Evolutionary conservation across 306 rosid genomes (phyloP).

Genomic region (Malus domestica): DNA sequence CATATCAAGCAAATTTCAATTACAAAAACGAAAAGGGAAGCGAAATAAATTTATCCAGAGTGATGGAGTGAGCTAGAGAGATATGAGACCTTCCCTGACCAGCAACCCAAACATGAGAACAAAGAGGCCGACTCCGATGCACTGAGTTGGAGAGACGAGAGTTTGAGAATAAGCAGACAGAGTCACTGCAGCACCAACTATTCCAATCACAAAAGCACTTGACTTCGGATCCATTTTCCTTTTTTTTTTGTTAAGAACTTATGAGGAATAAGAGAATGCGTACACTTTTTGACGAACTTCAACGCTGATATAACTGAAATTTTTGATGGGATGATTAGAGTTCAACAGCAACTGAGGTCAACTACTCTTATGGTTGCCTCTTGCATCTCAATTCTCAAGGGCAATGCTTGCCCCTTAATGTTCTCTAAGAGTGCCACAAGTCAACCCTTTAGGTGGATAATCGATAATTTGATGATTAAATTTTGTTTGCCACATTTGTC

Average conservation of each 20-base stretch:
- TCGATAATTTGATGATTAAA: not conserved
- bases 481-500: not conserved
- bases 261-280: no score
- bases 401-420: not conserved
- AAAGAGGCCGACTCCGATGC: constrained; percentile 59
- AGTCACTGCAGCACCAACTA: constrained; percentile 62
- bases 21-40: no score
- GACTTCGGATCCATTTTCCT: constrained; percentile 47
- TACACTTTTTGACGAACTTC: not conserved
- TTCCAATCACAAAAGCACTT: constrained; percentile 51
- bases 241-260: not conserved
- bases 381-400: not conserved
- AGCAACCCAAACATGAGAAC: constrained; percentile 65
- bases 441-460: not conserved
- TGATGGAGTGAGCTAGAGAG: constrained; percentile 21
- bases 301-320: not conserved
- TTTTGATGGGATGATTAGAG: not conserved
- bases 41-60: no score
- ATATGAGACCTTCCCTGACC: constrained; percentile 66
- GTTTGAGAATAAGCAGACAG: constrained; percentile 62
- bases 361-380: not conserved
- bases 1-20: no score
- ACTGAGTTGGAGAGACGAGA: constrained; percentile 44
- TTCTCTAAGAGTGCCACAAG: constrained; percentile 10
- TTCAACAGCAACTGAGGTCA: constrained; percentile 2